phyloP scores from a whole-genome alignment of 805 yeast species.

The Kluyveromyces dobzhanskii region DNA sequence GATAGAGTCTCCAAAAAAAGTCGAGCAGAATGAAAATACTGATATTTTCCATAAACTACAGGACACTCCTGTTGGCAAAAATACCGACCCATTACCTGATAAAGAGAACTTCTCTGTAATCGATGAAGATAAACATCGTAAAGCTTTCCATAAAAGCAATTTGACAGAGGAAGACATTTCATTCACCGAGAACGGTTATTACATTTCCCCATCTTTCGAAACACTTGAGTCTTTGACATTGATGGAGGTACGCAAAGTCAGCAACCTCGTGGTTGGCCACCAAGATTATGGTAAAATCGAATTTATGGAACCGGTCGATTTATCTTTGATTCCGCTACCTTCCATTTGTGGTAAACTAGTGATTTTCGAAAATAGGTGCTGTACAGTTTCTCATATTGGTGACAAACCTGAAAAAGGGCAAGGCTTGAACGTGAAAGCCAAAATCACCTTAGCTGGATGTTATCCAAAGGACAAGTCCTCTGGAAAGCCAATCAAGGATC shows the following conservation, averaged over 20 bases:
- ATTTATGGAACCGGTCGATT: slow-evolving; percentile 75
- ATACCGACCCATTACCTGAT: slow-evolving; percentile 3
- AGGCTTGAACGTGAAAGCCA: slow-evolving; percentile 73
- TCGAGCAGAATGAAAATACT: background rate
- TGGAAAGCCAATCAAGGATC: slow-evolving; percentile 66
- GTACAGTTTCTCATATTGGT: slow-evolving; percentile 40
- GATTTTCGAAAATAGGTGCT: slow-evolving; percentile 48
- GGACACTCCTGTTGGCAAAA: slow-evolving; percentile 7
- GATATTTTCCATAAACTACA: slow-evolving; percentile 1
- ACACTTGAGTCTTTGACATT: slow-evolving; percentile 53
- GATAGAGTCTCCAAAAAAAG: background rate
- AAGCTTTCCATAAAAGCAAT: background rate
- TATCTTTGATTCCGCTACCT: slow-evolving; percentile 55
- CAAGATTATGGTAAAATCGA: slow-evolving; percentile 62
- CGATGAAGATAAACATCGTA: background rate
- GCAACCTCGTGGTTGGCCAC: slow-evolving; percentile 69
- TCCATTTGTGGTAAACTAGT: slow-evolving; percentile 61
- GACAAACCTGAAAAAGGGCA: slow-evolving; percentile 60
- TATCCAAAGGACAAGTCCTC: slow-evolving; percentile 72
- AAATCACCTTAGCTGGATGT: slow-evolving; percentile 67
- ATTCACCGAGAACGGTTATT: slow-evolving; percentile 68
- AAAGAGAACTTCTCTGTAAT: background rate
- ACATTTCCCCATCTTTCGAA: slow-evolving; percentile 72
- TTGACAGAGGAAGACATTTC: slow-evolving; percentile 34
- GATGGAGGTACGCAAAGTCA: slow-evolving; percentile 54